phyloP scores from a whole-genome alignment of 2,329 filamentous ascomycete genomes.

The Parascedosporium putredinis region DNA sequence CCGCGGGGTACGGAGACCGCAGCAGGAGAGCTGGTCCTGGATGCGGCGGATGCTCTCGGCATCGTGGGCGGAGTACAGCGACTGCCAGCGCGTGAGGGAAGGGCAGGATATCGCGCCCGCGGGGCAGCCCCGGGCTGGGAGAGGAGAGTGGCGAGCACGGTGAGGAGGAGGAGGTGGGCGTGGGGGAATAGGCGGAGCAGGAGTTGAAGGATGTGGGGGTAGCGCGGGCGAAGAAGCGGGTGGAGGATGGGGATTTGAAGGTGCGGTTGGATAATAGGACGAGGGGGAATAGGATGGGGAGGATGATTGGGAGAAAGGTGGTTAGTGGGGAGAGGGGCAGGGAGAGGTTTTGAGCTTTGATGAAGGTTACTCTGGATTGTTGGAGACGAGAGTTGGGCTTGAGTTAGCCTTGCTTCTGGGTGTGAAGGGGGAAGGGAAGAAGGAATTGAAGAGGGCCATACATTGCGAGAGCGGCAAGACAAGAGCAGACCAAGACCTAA shows the following conservation, averaged over 20 bases:
- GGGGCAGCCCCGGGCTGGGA: conserved; percentile 11
- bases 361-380: conserved; percentile 28
- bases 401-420: no score
- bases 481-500: neutral
- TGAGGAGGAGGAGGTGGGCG: conserved; percentile 23
- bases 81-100: conserved; percentile 14
- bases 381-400: conserved; percentile 4
- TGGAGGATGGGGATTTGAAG: conserved; percentile 18
- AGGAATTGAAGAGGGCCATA: conserved; percentile 6
- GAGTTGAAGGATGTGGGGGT: conserved; percentile 19
- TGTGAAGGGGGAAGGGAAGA: neutral
- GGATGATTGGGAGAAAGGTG: conserved; percentile 26
- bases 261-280: conserved; percentile 19
- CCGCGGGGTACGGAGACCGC: conserved; percentile 45
- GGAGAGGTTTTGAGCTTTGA: conserved; percentile 26
- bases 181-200: conserved; percentile 14
- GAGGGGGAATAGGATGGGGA: conserved; percentile 27
- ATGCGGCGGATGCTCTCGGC: conserved; percentile 41
- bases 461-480: conserved; percentile 22
- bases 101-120: conserved; percentile 9
- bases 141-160: conserved; percentile 34
- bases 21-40: conserved; percentile 57
- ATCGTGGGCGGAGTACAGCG: conserved; percentile 30
- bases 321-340: conserved; percentile 27
- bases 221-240: no score